Evolutionary conservation across 2,329 filamentous ascomycete species (phyloP), one percentile per base, ranked within the genome.

Genomic region (Colletotrichum sp.): DNA sequence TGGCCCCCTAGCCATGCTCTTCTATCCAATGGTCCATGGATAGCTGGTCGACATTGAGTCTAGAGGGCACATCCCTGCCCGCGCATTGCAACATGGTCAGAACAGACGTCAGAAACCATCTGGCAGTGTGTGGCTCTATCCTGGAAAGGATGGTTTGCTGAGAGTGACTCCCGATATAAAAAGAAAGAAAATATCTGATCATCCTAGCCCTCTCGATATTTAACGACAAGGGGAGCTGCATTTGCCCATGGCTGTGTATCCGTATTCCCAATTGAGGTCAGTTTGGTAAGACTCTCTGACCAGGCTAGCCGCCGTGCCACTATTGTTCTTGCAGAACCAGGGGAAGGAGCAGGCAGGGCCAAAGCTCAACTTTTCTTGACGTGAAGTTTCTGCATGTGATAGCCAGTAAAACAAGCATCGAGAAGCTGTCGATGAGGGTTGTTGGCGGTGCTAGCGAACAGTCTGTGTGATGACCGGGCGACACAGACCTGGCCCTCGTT

Each of bases 11-110:
- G 26, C 55, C 69, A 39, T 21, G 18, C 55, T 52, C 26, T 18
- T 44, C 67, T 52, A 60, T 32, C 64, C 62, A 49, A 44, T 44
- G 55, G n/a, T 49, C 59, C 44, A 30, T 55, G 52, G 21, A 30
- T 49, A 55, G 62, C 70, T 65, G n/a, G 49, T 70, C 64, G 64
- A 71, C 49, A 60, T 71, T 44, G 39, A 74, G 26, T 34, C 71
- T 52, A 76, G 34, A 30, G 63, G 55, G 21, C 36, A 28, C 13
- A 76, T 63, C 75, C 75, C 72, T 76, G 75, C 67, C 62, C 66
- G 18, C 62, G 75, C 75, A 66, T 71, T 70, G 15, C 59, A 59
- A 55, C 55, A 55, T 8, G 26, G 71, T 24, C 44, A 39, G 68
- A 67, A 57, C 26, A 71, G 52, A 62, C 49, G 36, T 71, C 60